Base-by-base conservation (phyloP, 2,329 filamentous ascomycete genomes). In the Talaromyces sp. region DNA sequence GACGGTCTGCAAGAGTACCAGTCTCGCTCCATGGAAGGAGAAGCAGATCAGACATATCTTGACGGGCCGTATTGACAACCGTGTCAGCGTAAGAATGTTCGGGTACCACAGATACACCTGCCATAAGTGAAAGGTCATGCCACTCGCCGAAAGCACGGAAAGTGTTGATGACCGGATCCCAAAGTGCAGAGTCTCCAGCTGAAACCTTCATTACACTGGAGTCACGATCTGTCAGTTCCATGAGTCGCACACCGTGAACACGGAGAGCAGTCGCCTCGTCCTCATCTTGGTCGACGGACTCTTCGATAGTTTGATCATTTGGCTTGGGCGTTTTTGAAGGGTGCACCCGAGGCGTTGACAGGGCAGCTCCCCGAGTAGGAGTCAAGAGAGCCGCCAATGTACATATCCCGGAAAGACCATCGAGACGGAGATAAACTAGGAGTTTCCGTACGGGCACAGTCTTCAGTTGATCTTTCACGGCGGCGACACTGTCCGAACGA, bases 201-300 rank as follows among this genome's bases (percentile, higher is more conserved):
- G 91, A 87, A 10, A 96, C 90, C 63, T 90, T 88, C 93, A 97
- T 97, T 63, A 97, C 93, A 16, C 91, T 92, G 0, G 93, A 97
- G 37, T 90, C 89, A 81, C 93, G 91, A 64, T 97, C 92, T 0
- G 90, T 95, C 11, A 97, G 82, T 67, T 95, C 90, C 44, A 95
- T 75, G 14, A 97, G 82, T 13, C 92, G 88, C n/a, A 96, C 76
- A 29, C 91, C 93, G 64, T 96, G 90, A 0, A 91, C 87, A 65
- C 89, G 82, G 1, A 93, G 79, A 1, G 84, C 81, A 8, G 57
- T 33, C 47, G 56, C 48, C 50, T 65, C 56, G 17, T 66, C 52
- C 1, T 56, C 44, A 3, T 63, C 60, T 2, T 51, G 16, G 1
- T 54, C 48, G 8, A 57, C 56, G 9, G 56, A 51, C 6, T 70